Conservation (phyloP, 441 rosid genomes). For the Dalechampia spathulata region DNA sequence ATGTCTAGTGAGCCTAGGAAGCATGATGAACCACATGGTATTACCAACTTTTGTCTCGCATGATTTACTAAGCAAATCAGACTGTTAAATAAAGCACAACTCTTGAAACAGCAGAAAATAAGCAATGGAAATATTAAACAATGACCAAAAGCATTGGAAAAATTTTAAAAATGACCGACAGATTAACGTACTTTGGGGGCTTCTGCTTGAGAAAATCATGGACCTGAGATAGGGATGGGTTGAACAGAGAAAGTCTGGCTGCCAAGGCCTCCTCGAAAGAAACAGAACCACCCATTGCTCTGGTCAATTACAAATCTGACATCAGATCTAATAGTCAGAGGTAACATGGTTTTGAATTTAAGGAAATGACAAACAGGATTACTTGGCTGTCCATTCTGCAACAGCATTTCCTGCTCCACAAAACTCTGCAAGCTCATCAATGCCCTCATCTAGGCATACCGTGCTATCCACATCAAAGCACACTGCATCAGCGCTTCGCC, state of each 20-base stretch:
- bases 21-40: neutral
- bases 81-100: conserved; percentile 1
- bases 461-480: conserved; percentile 99
- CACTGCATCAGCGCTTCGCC: conserved; percentile 77
- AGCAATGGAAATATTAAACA: too few relatives aligned
- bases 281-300: conserved; percentile 99
- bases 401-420: conserved; percentile 99
- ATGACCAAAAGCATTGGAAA: neutral
- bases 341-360: neutral
- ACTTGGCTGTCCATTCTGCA: conserved; percentile 99
- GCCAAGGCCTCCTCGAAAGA: conserved; percentile 93
- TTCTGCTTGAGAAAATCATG: conserved; percentile 66
- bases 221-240: conserved; percentile 73
- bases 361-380: conserved; percentile 14
- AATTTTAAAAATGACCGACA: neutral
- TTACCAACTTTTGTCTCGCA: neutral
- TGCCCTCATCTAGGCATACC: conserved; percentile 92
- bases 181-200: conserved; percentile 66
- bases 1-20: too few relatives aligned
- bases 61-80: neutral
- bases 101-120: too few relatives aligned
- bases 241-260: conserved; percentile 76
- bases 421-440: conserved; percentile 95
- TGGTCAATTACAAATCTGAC: conserved; percentile 22
- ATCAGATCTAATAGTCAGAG: conserved; percentile 6